These are phyloP conservation scores for Fusarium nygamai DNA, from an alignment of 2,329 filamentous ascomycete genomes.

Conservation along the genomic window DNA sequence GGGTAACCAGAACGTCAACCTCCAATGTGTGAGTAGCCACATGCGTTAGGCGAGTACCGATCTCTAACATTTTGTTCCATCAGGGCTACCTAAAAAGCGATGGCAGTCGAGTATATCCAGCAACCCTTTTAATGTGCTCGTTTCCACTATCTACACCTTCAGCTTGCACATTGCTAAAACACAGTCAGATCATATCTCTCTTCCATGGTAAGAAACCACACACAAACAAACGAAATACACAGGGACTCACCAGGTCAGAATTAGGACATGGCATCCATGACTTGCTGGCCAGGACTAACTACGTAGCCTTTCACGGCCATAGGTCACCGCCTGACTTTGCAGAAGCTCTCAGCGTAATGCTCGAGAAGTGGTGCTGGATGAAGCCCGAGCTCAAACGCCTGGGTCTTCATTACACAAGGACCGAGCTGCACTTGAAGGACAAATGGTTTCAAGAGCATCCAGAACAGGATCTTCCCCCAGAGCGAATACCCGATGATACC, in stretches of 20 bases:
- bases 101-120: background rate
- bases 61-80: background rate
- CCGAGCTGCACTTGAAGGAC: background rate
- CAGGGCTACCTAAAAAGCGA: background rate
- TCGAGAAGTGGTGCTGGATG: background rate
- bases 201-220: background rate
- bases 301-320: background rate
- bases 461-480: background rate
- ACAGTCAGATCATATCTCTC: background rate
- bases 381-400: background rate
- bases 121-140: background rate
- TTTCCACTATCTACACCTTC: background rate
- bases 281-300: background rate
- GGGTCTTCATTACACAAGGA: background rate
- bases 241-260: background rate
- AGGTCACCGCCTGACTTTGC: background rate
- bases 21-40: background rate
- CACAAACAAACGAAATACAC: too few relatives aligned
- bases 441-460: background rate
- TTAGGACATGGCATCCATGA: background rate
- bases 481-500: background rate
- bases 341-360: background rate
- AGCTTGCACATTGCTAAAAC: background rate
- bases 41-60: too few relatives aligned
- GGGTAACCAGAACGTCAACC: background rate